These are phyloP conservation scores for Geranium rotundifolium DNA, from an alignment of 345 rosid genomes.

Conservation along the genomic window DNA sequence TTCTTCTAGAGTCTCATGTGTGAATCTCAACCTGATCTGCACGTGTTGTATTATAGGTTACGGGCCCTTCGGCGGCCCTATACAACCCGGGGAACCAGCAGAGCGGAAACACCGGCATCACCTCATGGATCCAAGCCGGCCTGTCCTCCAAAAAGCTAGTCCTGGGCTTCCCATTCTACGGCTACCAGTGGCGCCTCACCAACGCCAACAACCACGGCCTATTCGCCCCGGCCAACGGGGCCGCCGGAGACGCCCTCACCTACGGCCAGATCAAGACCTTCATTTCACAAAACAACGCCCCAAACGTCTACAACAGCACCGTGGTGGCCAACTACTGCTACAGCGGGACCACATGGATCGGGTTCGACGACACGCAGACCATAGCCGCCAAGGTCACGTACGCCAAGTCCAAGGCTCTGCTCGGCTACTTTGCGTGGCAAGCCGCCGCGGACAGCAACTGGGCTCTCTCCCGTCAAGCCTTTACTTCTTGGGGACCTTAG, in stretches of 20 bases:
- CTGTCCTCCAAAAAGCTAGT: slow-evolving; percentile 36
- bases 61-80: slow-evolving; percentile 55
- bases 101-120: slow-evolving; percentile 47
- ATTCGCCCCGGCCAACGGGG: slow-evolving; percentile 34
- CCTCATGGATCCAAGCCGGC: slow-evolving; percentile 43
- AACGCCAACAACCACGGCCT: slow-evolving; percentile 40
- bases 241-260: slow-evolving; percentile 18
- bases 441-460: slow-evolving; percentile 41
- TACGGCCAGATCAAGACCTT: slow-evolving; percentile 27
- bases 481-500: no score
- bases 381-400: slow-evolving; percentile 37
- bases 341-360: slow-evolving; percentile 45
- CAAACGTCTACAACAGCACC: slow-evolving; percentile 25
- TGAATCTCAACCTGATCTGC: no score
- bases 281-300: slow-evolving; percentile 25
- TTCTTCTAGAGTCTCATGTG: no score
- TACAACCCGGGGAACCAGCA: slow-evolving; percentile 37
- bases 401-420: slow-evolving; percentile 35
- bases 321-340: slow-evolving; percentile 44
- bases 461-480: slow-evolving; percentile 17
- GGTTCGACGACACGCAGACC: slow-evolving; percentile 41
- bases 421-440: slow-evolving; percentile 77
- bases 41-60: slow-evolving; percentile 1
- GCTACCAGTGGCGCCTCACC: slow-evolving; percentile 44
- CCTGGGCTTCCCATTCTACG: slow-evolving; percentile 53